Base-by-base conservation (phyloP, 768 basidiomycete species). In the Austroboletus festivus region DNA sequence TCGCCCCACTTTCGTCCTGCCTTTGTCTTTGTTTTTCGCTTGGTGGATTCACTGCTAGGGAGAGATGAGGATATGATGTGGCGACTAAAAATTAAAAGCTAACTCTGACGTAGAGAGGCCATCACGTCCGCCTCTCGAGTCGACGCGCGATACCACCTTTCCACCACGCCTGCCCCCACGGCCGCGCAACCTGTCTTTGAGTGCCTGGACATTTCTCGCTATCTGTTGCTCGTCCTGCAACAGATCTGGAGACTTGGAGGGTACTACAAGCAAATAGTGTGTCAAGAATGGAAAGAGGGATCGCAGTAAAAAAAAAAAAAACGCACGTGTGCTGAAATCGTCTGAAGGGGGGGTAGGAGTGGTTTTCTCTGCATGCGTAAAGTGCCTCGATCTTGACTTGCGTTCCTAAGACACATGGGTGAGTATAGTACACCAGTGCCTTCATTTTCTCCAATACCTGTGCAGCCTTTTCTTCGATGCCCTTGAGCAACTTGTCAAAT, bases 1-100 rank as follows among this genome's bases (percentile, higher is more conserved):
- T 95, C 82, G 20, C 85, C 92, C 96, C 96, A 99, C 70, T 93
- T 98, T 24, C 96, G 84, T 66, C 86, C 86, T 13, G 73, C 59
- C 69, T 93, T 93, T 3, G 77, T 64, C 47, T 86, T 84, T 0
- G 75, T 61, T 57, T 85, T 88, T 53, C 76, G 73, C 56, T 82
- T 88, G 22, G 73, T 55, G 21, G 80, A 73, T 16, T 78, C 76
- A 59, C 83, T 86, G 43, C 89, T 84, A 13, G n/a, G 8, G 30
- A 5, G 13, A 37, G 18, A 44, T 40, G 21, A 42, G 44, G 40
- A 15, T 7, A 35, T 4, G 43, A 52, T 37, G 44, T 40, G 20
- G 21, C 13, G 38, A 34, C 18, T 2, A 1, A 37, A 18, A n/a
- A n/a, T n/a, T n/a, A n/a, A 41, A 50, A 30, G 68, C 85, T 57